Evolutionary conservation across 1,139 yeast species (phyloP).

Genomic region (Blastobotrys petasosporus): DNA sequence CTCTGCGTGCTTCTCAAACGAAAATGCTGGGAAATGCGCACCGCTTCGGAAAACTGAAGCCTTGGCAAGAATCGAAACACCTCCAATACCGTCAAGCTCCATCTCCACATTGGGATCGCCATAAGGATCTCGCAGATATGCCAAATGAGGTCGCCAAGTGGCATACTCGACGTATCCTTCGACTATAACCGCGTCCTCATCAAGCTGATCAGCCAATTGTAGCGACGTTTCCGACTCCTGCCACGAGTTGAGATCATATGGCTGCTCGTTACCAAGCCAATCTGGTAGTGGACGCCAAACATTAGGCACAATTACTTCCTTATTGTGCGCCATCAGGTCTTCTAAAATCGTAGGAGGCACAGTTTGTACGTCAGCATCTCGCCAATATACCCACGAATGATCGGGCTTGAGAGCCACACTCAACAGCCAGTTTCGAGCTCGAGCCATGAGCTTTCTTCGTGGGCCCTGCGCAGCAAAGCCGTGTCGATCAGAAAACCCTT

Average conservation of each 20-base stretch:
- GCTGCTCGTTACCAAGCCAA: conserved; percentile 85
- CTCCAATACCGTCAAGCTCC: conserved; percentile 89
- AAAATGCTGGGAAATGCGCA: conserved; percentile 83
- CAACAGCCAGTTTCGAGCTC: conserved; percentile 66
- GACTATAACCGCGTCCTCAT: conserved; percentile 84
- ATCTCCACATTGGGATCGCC: conserved; percentile 84
- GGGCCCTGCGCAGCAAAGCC: conserved; percentile 74
- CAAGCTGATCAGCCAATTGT: conserved; percentile 67
- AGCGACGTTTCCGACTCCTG: conserved; percentile 80
- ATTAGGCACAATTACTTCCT: conserved; percentile 73
- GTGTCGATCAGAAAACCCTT: conserved; percentile 77
- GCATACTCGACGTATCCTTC: conserved; percentile 91
- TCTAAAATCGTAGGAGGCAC: conserved; percentile 57
- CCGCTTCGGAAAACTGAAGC: conserved; percentile 78
- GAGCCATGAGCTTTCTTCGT: conserved; percentile 64
- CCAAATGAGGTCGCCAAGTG: conserved; percentile 89
- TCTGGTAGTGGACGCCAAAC: conserved; percentile 92
- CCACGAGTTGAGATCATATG: conserved; percentile 89
- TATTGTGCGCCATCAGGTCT: conserved; percentile 59
- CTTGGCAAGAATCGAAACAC: conserved; percentile 75
- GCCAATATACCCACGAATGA: conserved; percentile 76
- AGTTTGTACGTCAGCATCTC: conserved; percentile 66
- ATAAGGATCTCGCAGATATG: conserved; percentile 76
- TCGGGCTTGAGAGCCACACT: conserved; percentile 59
- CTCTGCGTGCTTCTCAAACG: conserved; percentile 87